Conservation (phyloP, 139 green algal species). For the Pseudopediastrum boryanum region DNA sequence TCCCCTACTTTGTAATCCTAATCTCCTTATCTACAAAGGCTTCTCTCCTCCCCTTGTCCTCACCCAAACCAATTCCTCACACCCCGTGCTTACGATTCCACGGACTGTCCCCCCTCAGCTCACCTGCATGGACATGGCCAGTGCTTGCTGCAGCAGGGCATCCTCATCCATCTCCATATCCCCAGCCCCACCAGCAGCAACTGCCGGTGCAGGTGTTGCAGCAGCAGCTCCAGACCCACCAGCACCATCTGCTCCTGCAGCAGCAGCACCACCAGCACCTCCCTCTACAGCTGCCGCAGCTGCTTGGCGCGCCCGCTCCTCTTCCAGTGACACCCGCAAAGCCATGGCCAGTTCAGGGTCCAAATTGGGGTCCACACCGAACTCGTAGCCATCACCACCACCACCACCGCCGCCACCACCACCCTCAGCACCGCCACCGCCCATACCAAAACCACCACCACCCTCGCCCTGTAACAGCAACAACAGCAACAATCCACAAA, state of each 20-base stretch:
- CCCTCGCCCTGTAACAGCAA: constrained; percentile 55
- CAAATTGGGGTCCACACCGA: constrained; percentile 96
- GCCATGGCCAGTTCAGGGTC: constrained; percentile 96
- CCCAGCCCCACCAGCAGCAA: constrained; percentile 18
- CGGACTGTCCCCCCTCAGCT: not conserved
- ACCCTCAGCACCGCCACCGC: constrained; percentile 47
- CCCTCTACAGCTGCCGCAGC: constrained; percentile 34
- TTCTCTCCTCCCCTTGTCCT: no score
- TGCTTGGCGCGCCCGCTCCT: constrained; percentile 92
- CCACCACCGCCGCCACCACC: constrained; percentile 50
- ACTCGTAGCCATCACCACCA: constrained; percentile 83
- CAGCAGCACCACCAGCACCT: constrained; percentile 29
- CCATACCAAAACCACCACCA: constrained; percentile 62
- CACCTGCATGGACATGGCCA: constrained; percentile 94
- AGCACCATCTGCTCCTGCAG: constrained; percentile 26
- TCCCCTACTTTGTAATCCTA: not conserved
- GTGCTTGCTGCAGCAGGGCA: constrained; percentile 70
- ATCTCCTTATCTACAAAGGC: not conserved
- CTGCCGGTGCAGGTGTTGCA: constrained; percentile 26
- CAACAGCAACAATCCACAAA: no score
- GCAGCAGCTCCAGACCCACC: constrained; percentile 37
- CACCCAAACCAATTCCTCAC: not conserved
- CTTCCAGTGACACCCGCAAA: constrained; percentile 93
- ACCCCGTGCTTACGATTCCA: no score
- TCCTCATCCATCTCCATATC: constrained; percentile 71